phyloP scores from a whole-genome alignment of 129 eudicot genomes.

The Flaveria sonorensis region DNA sequence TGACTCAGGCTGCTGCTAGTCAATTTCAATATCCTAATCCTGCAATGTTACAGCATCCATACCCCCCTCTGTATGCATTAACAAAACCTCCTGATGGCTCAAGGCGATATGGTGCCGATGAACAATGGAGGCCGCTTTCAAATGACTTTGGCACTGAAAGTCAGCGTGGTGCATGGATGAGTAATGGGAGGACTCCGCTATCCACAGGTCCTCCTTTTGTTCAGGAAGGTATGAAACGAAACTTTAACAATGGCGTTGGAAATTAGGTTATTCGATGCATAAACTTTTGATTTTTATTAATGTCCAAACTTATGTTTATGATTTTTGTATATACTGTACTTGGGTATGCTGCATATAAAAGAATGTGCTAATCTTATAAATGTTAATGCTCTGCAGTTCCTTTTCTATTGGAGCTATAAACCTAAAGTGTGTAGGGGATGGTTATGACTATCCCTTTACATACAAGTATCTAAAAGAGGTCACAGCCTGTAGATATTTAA shows the following conservation, averaged over 20 bases:
- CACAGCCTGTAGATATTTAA: not conserved
- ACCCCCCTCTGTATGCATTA: slow-evolving; percentile 46
- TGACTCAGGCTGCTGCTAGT: slow-evolving; percentile 52
- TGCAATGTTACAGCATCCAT: slow-evolving; percentile 49
- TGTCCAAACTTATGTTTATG: not conserved
- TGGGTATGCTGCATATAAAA: not conserved
- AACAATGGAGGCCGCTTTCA: slow-evolving; percentile 64
- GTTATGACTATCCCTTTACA: slow-evolving; percentile 14
- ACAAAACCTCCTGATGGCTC: slow-evolving; percentile 57
- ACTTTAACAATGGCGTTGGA: slow-evolving; percentile 8
- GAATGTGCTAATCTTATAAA: too few species aligned
- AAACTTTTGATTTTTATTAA: not conserved
- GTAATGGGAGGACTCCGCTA: slow-evolving; percentile 55
- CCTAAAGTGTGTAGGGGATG: slow-evolving; percentile 7
- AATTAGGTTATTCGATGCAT: slow-evolving; percentile 3
- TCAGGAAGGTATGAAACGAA: slow-evolving; percentile 58
- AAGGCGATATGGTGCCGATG: slow-evolving; percentile 64
- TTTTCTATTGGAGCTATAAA: not conserved
- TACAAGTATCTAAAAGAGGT: slow-evolving; percentile 10
- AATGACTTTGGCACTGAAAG: slow-evolving; percentile 56
- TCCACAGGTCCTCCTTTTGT: slow-evolving; percentile 54
- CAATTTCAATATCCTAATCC: slow-evolving; percentile 58
- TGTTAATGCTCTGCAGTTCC: not conserved
- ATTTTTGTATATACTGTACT: slow-evolving; percentile 4
- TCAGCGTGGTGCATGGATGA: slow-evolving; percentile 56